These are phyloP conservation scores for Pichia rugopelliculosa DNA, from an alignment of 805 yeast species.

Conservation along the genomic window DNA sequence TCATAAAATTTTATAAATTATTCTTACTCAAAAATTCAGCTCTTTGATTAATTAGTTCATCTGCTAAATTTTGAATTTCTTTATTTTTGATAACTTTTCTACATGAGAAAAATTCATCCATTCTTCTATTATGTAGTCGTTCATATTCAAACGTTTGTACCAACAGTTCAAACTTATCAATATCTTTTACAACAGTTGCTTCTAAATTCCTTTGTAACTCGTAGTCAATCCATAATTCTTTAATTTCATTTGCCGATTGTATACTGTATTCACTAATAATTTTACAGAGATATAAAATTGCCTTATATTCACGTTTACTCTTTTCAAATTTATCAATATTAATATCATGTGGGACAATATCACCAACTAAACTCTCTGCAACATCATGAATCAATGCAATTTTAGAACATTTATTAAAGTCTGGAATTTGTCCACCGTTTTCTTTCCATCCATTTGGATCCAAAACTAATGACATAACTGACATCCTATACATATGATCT, in stretches of 20 bases:
- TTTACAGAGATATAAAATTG: constrained; percentile 59
- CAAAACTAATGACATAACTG: constrained; percentile 58
- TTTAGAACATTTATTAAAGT: constrained; percentile 65
- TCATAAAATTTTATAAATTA: neutral
- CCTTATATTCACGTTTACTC: constrained; percentile 67
- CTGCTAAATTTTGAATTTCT: constrained; percentile 65
- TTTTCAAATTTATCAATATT: constrained; percentile 67
- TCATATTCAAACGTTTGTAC: constrained; percentile 83
- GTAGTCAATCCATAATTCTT: constrained; percentile 78
- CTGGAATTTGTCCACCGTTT: constrained; percentile 23
- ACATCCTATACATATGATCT: constrained; percentile 97
- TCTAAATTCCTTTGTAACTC: constrained; percentile 77
- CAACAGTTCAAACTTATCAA: constrained; percentile 85
- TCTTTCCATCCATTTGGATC: constrained; percentile 12
- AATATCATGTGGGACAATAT: constrained; percentile 76
- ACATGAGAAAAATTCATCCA: constrained; percentile 65
- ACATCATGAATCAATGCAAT: constrained; percentile 90
- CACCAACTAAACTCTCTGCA: constrained; percentile 92
- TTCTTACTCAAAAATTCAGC: constrained; percentile 29
- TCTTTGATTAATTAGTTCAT: constrained; percentile 46
- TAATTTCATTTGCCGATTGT: constrained; percentile 54
- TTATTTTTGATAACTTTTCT: constrained; percentile 55
- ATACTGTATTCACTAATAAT: constrained; percentile 60
- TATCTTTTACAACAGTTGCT: constrained; percentile 86
- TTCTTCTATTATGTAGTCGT: constrained; percentile 50